phyloP scores from a whole-genome alignment of 768 basidiomycete species.

The Stropharia rugosoannulata region DNA sequence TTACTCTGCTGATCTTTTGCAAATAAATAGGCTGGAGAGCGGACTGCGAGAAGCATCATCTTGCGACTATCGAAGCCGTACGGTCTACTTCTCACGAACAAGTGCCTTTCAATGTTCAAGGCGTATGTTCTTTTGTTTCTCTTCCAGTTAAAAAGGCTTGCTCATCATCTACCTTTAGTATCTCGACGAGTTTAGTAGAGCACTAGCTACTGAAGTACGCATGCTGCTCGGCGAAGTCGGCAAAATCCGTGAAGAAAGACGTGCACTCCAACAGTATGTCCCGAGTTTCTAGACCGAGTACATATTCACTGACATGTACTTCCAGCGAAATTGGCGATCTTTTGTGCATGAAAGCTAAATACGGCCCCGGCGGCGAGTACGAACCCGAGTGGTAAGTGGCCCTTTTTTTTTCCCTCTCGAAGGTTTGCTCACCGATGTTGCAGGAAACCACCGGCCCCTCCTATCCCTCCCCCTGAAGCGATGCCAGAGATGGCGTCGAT shows the following conservation, averaged over 20 bases:
- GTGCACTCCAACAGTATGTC: constrained; percentile 76
- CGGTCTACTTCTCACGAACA: constrained; percentile 71
- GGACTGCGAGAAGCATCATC: constrained; percentile 63
- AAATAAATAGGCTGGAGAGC: constrained; percentile 58
- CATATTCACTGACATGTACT: neutral
- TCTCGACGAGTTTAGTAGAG: constrained; percentile 85
- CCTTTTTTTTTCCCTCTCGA: neutral
- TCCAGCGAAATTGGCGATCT: constrained; percentile 74
- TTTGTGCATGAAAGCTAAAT: constrained; percentile 68
- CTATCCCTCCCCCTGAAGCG: constrained; percentile 38
- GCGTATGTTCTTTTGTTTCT: constrained; percentile 43
- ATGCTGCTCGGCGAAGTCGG: constrained; percentile 84
- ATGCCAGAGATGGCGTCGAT: constrained; percentile 24
- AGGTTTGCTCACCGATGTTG: neutral
- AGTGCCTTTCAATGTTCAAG: constrained; percentile 82
- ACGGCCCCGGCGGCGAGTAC: constrained; percentile 84
- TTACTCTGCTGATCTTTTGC: constrained; percentile 2
- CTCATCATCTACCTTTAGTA: constrained; percentile 45
- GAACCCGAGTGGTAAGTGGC: constrained; percentile 70
- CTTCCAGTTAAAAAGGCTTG: neutral
- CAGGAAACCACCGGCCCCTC: constrained; percentile 46
- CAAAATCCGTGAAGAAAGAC: constrained; percentile 75
- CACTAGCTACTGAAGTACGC: constrained; percentile 79
- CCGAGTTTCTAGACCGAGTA: neutral
- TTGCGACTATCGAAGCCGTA: constrained; percentile 67